Evolutionary conservation across 257 asterid species (phyloP).

Genomic region (Solanum clarkiae): DNA sequence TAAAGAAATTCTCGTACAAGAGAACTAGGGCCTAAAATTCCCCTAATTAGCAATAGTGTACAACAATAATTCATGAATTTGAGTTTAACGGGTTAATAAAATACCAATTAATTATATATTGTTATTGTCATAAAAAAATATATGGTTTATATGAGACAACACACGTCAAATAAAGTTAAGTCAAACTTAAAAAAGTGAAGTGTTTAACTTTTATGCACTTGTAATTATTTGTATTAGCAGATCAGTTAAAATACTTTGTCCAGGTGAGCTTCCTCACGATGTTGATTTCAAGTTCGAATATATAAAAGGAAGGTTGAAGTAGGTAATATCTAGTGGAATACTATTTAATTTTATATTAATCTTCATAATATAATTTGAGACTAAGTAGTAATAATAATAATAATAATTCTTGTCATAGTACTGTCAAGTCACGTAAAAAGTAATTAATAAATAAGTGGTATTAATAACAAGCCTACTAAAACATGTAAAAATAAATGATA

Average conservation of each 20-base stretch:
- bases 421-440: too few relatives aligned
- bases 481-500: too few relatives aligned
- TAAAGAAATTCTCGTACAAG: too few relatives aligned
- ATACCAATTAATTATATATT: background rate
- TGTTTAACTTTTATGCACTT: background rate
- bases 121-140: too few relatives aligned
- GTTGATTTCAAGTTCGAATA: background rate
- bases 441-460: too few relatives aligned
- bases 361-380: background rate
- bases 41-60: too few relatives aligned
- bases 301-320: background rate
- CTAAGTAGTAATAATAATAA: background rate
- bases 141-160: background rate
- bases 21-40: too few relatives aligned
- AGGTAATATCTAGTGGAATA: background rate
- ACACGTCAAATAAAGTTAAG: background rate
- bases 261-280: background rate
- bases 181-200: background rate
- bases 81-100: too few relatives aligned
- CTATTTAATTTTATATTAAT: too few relatives aligned
- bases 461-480: too few relatives aligned
- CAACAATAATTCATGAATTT: too few relatives aligned
- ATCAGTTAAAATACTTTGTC: background rate
- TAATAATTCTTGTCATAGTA: background rate
- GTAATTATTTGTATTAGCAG: background rate